Conservation (phyloP, 1,284 basidiomycete genomes). For the Ceratobasidium sp. region DNA sequence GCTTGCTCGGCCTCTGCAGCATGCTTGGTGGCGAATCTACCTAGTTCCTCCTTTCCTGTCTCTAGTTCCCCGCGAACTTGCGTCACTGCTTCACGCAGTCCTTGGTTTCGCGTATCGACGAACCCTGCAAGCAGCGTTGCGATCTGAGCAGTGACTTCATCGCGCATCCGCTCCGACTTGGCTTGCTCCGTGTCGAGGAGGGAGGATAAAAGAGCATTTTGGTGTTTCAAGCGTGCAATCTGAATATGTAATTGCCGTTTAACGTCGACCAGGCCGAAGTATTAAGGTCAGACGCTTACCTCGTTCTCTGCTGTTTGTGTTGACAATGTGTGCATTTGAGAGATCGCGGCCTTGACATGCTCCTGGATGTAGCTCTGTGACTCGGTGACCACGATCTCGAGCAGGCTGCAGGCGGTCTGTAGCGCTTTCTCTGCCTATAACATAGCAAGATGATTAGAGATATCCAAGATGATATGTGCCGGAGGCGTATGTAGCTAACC, state of each 20-base stretch:
- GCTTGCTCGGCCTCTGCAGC: conserved; percentile 62
- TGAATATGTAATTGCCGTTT: conserved; percentile 46
- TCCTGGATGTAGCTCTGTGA: conserved; percentile 55
- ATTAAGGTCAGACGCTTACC: conserved; percentile 49
- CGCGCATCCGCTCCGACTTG: conserved; percentile 75
- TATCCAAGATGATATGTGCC: neutral
- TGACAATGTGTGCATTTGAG: conserved; percentile 45
- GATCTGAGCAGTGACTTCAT: conserved; percentile 79
- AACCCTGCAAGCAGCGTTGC: conserved; percentile 79
- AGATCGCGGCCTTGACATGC: conserved; percentile 53
- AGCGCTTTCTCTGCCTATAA: conserved; percentile 68
- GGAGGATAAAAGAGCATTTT: conserved; percentile 76
- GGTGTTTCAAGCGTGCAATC: conserved; percentile 74
- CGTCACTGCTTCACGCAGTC: conserved; percentile 72
- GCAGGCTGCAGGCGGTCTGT: conserved; percentile 60
- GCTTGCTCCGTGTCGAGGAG: conserved; percentile 76
- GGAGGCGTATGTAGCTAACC: conserved; percentile 55
- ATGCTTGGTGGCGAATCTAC: conserved; percentile 65
- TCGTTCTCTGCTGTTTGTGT: conserved; percentile 63
- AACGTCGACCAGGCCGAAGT: conserved; percentile 5
- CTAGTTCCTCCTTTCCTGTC: conserved; percentile 67
- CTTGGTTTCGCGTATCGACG: conserved; percentile 75
- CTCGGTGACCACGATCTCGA: conserved; percentile 52
- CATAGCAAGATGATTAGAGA: conserved; percentile 28
- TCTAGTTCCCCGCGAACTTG: conserved; percentile 70